These are phyloP conservation scores for Leucaena leucocephala DNA, from an alignment of 306 rosid genomes.

Conservation along the genomic window DNA sequence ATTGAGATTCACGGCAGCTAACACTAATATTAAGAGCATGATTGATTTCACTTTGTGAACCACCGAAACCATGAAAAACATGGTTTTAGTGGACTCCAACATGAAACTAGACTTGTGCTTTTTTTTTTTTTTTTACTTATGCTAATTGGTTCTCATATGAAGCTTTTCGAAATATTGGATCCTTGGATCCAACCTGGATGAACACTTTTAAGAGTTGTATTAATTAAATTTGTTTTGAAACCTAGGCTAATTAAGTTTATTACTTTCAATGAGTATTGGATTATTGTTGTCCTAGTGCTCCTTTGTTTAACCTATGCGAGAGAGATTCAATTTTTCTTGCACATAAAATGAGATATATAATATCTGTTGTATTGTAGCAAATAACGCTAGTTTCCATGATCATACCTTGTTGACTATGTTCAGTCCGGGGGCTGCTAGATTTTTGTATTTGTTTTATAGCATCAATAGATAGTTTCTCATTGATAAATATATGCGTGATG, in stretches of 20 bases:
- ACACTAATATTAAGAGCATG: background rate
- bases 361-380: background rate
- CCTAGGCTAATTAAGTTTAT: background rate
- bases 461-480: slow-evolving; percentile 10
- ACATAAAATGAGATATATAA: background rate
- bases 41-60: background rate
- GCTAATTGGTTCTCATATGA: background rate
- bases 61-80: background rate
- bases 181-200: background rate
- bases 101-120: background rate
- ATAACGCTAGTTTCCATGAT: background rate
- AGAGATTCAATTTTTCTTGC: background rate
- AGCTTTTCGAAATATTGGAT: background rate
- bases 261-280: background rate
- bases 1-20: background rate
- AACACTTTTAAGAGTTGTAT: background rate
- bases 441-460: slow-evolving; percentile 18
- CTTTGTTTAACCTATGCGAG: background rate
- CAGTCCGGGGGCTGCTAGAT: background rate
- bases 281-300: background rate
- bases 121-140: too few species aligned
- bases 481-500: slow-evolving; percentile 23
- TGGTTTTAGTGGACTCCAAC: background rate
- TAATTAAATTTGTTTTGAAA: background rate
- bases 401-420: background rate